Base-by-base conservation (phyloP, 441 rosid species). In the Bruguiera hainesii region DNA sequence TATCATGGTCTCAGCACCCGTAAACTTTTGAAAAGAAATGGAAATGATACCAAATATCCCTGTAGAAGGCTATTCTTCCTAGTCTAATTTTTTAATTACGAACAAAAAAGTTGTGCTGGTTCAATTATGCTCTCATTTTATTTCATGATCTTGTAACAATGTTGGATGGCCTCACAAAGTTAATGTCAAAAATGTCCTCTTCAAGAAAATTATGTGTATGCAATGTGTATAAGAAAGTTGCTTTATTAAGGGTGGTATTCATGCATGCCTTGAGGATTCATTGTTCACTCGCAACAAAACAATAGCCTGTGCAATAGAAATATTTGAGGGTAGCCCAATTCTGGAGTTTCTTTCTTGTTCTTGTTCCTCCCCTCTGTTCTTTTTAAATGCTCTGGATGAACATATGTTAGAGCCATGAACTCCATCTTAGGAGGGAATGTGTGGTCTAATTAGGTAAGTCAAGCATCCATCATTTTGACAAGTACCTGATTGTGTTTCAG, bases 401-500 rank as follows among this genome's bases (percentile, higher is more conserved):
- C 5, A 3, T 39, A 39, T 39, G 18, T 13, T 39, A 13, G 16
- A 39, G 4, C 48, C 4, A 4, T 39, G 57, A 53, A 53, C 7
- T n/a, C 57, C 26, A 53, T 23, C 5, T 51, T 53, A 26, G 15
- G 16, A 20, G 28, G 58, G 29, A 29, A 53, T 23, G 16, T 23
- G 25, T 53, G 58, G 48, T 39, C 16, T 53, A 26, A 23, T 53
- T 53, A 21, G 23, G 29, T 53, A 53, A 53, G 10, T 26, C 16
- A 53, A 26, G 28, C 25, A 53, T 53, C 58, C 25, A 9, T 4
- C 28, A 11, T 23, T 26, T 21, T 23, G 20, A 37, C 28, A 26
- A 4, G 29, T 21, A 19, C 4, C 15, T 33, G n/a, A 42, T 39
- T 60, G 31, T 67, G 61, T 81, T 75, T 63, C 93, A 88, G 99